phyloP scores from a whole-genome alignment of 2,329 filamentous ascomycete genomes.

The Penicillium crustosum region DNA sequence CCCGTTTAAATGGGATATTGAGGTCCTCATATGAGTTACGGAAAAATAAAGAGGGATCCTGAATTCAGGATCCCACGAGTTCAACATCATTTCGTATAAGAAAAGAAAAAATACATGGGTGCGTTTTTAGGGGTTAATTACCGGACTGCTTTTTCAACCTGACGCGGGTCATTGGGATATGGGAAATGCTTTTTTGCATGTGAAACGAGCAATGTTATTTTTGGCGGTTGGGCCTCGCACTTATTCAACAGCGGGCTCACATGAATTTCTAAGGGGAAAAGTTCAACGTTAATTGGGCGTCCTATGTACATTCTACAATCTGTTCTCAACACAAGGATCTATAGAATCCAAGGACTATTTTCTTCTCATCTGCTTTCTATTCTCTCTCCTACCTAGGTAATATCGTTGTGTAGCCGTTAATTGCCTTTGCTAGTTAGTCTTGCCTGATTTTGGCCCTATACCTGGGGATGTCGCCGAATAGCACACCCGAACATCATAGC shows the following conservation, averaged over 20 bases:
- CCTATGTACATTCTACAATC: slow-evolving; percentile 15
- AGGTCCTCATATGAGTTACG: slow-evolving; percentile 1
- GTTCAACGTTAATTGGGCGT: slow-evolving; percentile 21
- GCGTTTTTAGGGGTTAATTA: slow-evolving; percentile 39
- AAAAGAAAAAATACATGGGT: slow-evolving; percentile 29
- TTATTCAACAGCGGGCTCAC: slow-evolving; percentile 25
- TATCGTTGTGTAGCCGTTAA: neutral
- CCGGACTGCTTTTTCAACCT: slow-evolving; percentile 45
- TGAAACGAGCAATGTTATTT: slow-evolving; percentile 22
- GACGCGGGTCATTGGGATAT: slow-evolving; percentile 39
- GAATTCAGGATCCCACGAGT: slow-evolving; percentile 26
- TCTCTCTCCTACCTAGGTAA: neutral
- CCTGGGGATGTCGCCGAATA: neutral
- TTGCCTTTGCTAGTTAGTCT: neutral
- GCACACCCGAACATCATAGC: no score
- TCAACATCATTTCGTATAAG: slow-evolving; percentile 40
- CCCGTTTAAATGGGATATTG: slow-evolving; percentile 51
- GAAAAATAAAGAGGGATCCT: slow-evolving; percentile 17
- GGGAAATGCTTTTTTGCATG: slow-evolving; percentile 27
- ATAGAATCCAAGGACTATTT: slow-evolving; percentile 13
- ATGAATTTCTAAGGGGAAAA: slow-evolving; percentile 24
- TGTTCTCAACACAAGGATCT: slow-evolving; percentile 15
- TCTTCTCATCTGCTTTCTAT: neutral
- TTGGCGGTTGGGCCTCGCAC: slow-evolving; percentile 17
- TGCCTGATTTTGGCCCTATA: neutral